These are phyloP conservation scores for Wakefieldia striispora DNA, from an alignment of 768 basidiomycete species.

Conservation along the genomic window DNA sequence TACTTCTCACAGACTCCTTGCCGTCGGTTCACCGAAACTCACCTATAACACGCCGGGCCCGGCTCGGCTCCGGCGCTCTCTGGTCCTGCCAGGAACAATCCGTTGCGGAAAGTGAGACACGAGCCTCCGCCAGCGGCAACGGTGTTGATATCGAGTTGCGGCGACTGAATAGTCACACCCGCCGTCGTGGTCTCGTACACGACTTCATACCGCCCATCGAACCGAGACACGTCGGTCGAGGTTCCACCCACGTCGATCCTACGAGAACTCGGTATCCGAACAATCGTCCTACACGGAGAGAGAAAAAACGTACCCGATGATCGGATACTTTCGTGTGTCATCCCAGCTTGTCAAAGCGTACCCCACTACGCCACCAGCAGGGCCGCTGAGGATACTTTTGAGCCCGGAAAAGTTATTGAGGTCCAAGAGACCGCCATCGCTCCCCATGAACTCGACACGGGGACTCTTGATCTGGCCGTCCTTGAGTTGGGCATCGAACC, in stretches of 20 bases:
- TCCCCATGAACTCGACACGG: constrained; percentile 94
- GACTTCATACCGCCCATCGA: constrained; percentile 85
- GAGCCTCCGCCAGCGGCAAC: constrained; percentile 96
- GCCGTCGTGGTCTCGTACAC: constrained; percentile 97
- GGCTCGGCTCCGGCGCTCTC: constrained; percentile 93
- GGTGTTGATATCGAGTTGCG: constrained; percentile 93
- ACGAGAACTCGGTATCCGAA: background rate
- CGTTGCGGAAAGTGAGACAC: constrained; percentile 84
- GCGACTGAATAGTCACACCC: constrained; percentile 87
- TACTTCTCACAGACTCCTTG: background rate
- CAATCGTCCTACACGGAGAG: too few species aligned
- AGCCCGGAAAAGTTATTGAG: constrained; percentile 85
- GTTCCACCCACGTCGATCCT: constrained; percentile 95
- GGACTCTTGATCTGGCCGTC: constrained; percentile 58
- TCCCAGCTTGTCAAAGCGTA: constrained; percentile 92
- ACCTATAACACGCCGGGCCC: constrained; percentile 90
- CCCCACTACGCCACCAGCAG: constrained; percentile 95
- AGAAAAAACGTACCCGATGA: constrained; percentile 68
- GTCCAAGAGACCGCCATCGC: constrained; percentile 84
- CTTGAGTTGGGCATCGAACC: constrained; percentile 75
- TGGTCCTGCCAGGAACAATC: constrained; percentile 87
- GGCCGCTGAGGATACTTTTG: constrained; percentile 90
- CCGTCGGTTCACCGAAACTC: constrained; percentile 12
- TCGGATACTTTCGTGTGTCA: constrained; percentile 59
- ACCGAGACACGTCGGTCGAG: constrained; percentile 92